A percentile compares a stretch with the other conserved stretches of the same genome.
These are phyloP conservation scores for Paracamarosporium sp. DNA, from an alignment of 2,329 filamentous ascomycete genomes.

Conservation along the genomic window DNA sequence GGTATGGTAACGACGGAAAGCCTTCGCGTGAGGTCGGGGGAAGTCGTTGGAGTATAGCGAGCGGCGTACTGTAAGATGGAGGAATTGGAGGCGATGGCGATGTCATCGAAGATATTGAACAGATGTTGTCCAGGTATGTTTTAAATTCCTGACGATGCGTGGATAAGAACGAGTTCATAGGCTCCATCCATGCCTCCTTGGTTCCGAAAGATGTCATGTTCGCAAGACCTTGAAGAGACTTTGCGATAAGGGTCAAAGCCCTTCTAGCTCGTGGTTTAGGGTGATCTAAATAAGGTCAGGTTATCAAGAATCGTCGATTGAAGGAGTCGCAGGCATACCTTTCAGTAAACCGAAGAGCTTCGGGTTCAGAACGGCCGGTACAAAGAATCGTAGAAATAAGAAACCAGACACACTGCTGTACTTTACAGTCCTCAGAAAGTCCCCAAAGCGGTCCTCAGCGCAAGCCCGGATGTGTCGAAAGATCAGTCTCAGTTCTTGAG, in stretches of 20 bases:
- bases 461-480: conserved; percentile 92
- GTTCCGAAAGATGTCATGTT: conserved; percentile 92
- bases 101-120: conserved; percentile 76
- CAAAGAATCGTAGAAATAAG: conserved; percentile 92
- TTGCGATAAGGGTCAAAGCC: conserved; percentile 89
- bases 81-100: conserved; percentile 68
- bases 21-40: conserved; percentile 85
- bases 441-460: conserved; percentile 91
- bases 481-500: conserved; percentile 81
- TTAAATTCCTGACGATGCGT: conserved; percentile 81
- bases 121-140: conserved; percentile 84
- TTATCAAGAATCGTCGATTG: background rate
- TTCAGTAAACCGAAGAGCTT: conserved; percentile 88
- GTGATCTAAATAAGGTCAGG: conserved; percentile 65
- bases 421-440: conserved; percentile 85
- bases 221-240: conserved; percentile 87
- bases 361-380: conserved; percentile 92
- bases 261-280: conserved; percentile 83
- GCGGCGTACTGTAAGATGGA: conserved; percentile 88
- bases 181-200: conserved; percentile 99
- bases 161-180: conserved; percentile 89
- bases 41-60: conserved; percentile 85
- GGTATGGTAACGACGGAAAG: conserved; percentile 89
- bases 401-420: conserved; percentile 97
- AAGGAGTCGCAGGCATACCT: conserved; percentile 52